These are phyloP conservation scores for Phaeosphaeria sp. DNA, from an alignment of 2,329 filamentous ascomycete species.

Conservation along the genomic window DNA sequence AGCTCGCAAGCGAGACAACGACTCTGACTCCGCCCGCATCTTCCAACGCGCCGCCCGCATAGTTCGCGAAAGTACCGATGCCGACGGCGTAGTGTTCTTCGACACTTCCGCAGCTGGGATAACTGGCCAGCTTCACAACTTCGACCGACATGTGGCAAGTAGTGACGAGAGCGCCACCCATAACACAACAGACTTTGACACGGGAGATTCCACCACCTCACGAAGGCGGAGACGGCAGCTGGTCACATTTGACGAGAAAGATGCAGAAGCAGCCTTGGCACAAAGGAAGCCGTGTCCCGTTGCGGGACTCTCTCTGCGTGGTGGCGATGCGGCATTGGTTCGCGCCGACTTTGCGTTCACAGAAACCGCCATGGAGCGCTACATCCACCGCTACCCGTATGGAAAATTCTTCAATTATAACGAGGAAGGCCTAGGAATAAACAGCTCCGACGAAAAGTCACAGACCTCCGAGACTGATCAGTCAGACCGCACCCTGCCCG, in stretches of 20 bases:
- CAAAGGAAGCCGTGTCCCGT: slow-evolving; percentile 35
- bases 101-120: slow-evolving; percentile 41
- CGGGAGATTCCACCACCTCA: slow-evolving; percentile 31
- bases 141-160: slow-evolving; percentile 18
- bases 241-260: slow-evolving; percentile 4
- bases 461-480: slow-evolving; percentile 38
- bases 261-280: slow-evolving; percentile 6
- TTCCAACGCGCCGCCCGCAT: slow-evolving; percentile 46
- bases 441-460: slow-evolving; percentile 40
- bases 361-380: slow-evolving; percentile 42
- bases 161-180: slow-evolving; percentile 39
- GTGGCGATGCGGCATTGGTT: slow-evolving; percentile 21
- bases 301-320: slow-evolving; percentile 28
- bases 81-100: slow-evolving; percentile 46
- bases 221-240: slow-evolving; percentile 23
- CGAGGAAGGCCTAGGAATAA: slow-evolving; percentile 39
- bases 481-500: slow-evolving; percentile 28
- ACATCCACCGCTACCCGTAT: slow-evolving; percentile 40
- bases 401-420: slow-evolving; percentile 47
- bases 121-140: slow-evolving; percentile 29
- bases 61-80: slow-evolving; percentile 40
- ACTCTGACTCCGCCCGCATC: slow-evolving; percentile 34
- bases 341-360: slow-evolving; percentile 40
- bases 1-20: slow-evolving; percentile 28
- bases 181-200: slow-evolving; percentile 39